These are phyloP conservation scores for Eucalyptus camaldulensis DNA, from an alignment of 345 rosid genomes.

Conservation along the genomic window DNA sequence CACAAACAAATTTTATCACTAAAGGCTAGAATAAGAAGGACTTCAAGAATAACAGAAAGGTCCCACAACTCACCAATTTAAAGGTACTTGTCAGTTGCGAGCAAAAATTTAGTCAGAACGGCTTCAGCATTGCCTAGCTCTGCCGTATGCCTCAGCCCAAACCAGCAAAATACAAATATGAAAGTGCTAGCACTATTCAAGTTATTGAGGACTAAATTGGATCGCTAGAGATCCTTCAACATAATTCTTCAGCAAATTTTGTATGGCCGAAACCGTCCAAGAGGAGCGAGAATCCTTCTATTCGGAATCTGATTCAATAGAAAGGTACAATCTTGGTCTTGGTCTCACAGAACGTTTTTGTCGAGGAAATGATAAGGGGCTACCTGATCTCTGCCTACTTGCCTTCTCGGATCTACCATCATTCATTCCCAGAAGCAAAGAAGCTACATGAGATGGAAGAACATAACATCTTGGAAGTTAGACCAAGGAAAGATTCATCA, in stretches of 20 bases:
- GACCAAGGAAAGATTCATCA: background rate
- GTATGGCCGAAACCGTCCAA: background rate
- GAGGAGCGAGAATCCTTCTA: background rate
- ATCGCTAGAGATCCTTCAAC: background rate
- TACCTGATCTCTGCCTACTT: conserved; percentile 59
- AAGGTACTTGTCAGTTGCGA: background rate
- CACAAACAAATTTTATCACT: background rate
- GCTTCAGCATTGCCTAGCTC: background rate
- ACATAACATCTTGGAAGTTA: background rate
- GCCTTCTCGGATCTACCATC: conserved; percentile 56
- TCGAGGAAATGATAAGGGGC: conserved; percentile 68
- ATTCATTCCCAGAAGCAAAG: conserved; percentile 70
- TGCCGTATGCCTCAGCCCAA: background rate
- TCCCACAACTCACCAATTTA: background rate
- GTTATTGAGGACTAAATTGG: background rate
- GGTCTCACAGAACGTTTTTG: conserved; percentile 87
- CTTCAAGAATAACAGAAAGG: background rate
- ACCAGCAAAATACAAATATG: background rate
- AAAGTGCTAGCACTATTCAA: background rate
- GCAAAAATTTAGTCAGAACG: background rate
- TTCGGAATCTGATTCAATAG: conserved; percentile 76
- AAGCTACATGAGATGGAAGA: conserved; percentile 39
- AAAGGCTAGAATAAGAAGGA: background rate
- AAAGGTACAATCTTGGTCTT: conserved; percentile 58
- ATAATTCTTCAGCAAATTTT: background rate